Percentiles rank a stretch among this genome's conserved stretches.
Evolutionary conservation across 352 stramenopile species (phyloP).

Genomic region (Hyaloperonospora brassicae): DNA sequence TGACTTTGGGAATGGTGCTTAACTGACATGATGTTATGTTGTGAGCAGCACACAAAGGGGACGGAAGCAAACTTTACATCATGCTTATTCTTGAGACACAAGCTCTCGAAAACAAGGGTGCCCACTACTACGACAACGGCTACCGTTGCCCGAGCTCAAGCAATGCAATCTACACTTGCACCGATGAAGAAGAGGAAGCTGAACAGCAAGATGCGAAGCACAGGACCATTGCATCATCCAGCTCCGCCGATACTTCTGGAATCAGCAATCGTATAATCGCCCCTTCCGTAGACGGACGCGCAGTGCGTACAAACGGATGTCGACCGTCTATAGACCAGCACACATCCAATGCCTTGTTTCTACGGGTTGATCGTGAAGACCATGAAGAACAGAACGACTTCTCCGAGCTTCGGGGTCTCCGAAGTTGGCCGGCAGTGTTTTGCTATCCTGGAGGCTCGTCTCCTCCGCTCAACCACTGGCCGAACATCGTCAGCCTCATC

Average conservation of each 20-base stretch:
- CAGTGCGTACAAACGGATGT: conserved; percentile 20
- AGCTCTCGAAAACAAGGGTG: conserved; percentile 63
- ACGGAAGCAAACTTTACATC: conserved; percentile 41
- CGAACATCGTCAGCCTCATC: conserved; percentile 82
- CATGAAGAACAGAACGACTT: conserved; percentile 72
- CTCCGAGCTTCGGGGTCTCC: conserved; percentile 65
- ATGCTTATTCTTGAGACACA: conserved; percentile 77
- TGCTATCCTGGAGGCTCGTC: conserved; percentile 58
- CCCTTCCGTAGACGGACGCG: conserved; percentile 20
- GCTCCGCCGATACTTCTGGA: conserved; percentile 16
- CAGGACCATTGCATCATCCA: conserved; percentile 11
- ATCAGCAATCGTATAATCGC: conserved; percentile 20
- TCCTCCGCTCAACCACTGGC: conserved; percentile 66
- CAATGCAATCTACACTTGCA: conserved; percentile 31
- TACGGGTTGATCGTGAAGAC: conserved; percentile 44
- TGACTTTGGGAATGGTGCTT: conserved; percentile 4
- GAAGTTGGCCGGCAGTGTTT: conserved; percentile 77
- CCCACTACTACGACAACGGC: conserved; percentile 66
- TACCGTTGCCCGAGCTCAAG: conserved; percentile 64
- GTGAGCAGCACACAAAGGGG: conserved; percentile 36
- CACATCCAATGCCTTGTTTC: conserved; percentile 36
- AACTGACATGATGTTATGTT: conserved; percentile 8
- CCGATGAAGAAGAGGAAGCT: conserved; percentile 28
- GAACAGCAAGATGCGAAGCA: conserved; percentile 21
- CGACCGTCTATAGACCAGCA: conserved; percentile 21